Conservation (phyloP, 345 rosid genomes). For the Carallia brachiata region DNA sequence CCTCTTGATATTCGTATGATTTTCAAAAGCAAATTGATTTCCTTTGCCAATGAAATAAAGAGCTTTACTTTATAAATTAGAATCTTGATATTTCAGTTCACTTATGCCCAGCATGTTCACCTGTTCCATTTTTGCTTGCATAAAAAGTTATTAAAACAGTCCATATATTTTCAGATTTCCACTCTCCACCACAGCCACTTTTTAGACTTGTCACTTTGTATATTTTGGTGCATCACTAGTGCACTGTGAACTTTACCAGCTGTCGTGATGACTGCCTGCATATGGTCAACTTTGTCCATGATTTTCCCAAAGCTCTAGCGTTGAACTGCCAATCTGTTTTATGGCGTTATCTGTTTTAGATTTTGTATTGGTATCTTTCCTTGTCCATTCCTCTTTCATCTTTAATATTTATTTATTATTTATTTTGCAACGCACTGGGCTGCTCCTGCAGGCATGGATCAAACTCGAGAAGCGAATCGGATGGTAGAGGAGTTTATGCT, state of each 20-base stretch:
- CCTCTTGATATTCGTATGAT: conserved; percentile 92
- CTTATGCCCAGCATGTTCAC: background rate
- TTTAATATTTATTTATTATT: background rate
- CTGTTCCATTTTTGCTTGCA: background rate
- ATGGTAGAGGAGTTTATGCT: conserved; percentile 99
- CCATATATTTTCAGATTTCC: no score
- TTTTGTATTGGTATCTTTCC: background rate
- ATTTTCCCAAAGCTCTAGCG: no score
- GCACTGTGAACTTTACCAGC: no score
- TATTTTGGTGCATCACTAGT: no score
- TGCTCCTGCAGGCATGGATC: conserved; percentile 81
- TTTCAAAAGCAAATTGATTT: conserved; percentile 8
- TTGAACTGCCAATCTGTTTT: no score
- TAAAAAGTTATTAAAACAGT: no score
- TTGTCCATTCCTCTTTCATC: conserved; percentile 1
- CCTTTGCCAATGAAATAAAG: background rate
- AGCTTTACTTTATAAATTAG: background rate
- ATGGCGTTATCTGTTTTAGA: no score
- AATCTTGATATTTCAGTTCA: background rate
- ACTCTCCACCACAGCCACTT: no score
- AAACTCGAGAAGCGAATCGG: conserved; percentile 98
- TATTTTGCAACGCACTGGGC: background rate
- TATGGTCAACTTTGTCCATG: no score
- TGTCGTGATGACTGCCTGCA: no score
- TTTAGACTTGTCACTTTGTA: no score